These are phyloP conservation scores for Zygosaccharomyces bisporus DNA, from an alignment of 805 yeast species.

Conservation along the genomic window DNA sequence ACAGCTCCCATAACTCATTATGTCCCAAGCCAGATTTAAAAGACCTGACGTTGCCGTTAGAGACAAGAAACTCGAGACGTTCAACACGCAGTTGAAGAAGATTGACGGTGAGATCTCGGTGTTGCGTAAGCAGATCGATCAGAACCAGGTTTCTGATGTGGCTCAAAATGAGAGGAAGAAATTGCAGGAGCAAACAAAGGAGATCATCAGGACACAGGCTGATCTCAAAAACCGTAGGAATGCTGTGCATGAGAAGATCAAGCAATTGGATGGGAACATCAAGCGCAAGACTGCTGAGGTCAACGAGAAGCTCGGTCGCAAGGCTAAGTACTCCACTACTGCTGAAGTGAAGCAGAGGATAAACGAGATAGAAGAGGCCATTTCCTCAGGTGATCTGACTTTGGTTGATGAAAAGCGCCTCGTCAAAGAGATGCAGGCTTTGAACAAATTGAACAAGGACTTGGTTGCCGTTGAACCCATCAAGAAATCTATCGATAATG, in stretches of 20 bases:
- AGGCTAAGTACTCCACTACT: constrained; percentile 57
- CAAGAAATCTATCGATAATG: constrained; percentile 76
- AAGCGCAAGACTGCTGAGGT: constrained; percentile 76
- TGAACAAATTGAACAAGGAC: constrained; percentile 78
- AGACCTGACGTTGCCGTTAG: constrained; percentile 68
- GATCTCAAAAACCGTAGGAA: constrained; percentile 46
- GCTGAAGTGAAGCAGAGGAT: constrained; percentile 69
- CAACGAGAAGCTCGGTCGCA: constrained; percentile 43
- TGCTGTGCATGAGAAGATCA: constrained; percentile 59
- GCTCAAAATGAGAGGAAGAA: constrained; percentile 51
- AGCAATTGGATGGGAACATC: constrained; percentile 60
- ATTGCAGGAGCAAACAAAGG: constrained; percentile 47
- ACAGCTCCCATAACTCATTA: neutral
- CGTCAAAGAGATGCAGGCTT: constrained; percentile 78
- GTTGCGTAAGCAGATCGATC: constrained; percentile 52
- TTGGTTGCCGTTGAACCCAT: constrained; percentile 67
- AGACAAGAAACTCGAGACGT: constrained; percentile 52
- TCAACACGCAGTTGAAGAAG: constrained; percentile 59
- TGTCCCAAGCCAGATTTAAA: constrained; percentile 42
- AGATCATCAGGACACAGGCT: constrained; percentile 45
- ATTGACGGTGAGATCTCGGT: constrained; percentile 53
- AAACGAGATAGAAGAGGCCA: constrained; percentile 60
- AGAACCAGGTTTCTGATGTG: constrained; percentile 44
- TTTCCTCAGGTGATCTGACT: constrained; percentile 74
- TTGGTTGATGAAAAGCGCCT: constrained; percentile 86